A percentile compares a stretch with the other conserved stretches of the same genome.
These are phyloP conservation scores for Cutaneotrichosporon dermatis DNA, from an alignment of 1,284 basidiomycete genomes.

Conservation along the genomic window DNA sequence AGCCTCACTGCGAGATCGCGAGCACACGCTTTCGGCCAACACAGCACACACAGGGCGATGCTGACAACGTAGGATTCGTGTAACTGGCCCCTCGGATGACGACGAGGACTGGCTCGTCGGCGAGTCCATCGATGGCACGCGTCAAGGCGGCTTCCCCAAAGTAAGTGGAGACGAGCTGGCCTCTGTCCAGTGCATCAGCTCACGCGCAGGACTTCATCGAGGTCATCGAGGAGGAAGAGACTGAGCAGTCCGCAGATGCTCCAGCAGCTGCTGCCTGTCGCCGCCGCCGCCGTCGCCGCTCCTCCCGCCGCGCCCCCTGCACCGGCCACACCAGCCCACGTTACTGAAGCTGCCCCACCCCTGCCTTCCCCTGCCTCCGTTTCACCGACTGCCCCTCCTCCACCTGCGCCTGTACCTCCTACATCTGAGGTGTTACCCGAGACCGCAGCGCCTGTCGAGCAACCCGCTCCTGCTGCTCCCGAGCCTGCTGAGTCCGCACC, in stretches of 20 bases:
- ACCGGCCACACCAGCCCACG: too few species aligned
- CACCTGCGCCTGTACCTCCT: not conserved
- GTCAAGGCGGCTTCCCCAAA: slow-evolving; percentile 46
- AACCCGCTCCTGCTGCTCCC: not conserved
- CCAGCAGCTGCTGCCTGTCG: not conserved
- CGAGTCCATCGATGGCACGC: slow-evolving; percentile 43
- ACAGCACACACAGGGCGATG: too few species aligned
- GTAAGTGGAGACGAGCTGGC: slow-evolving; percentile 18
- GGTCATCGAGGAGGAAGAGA: slow-evolving; percentile 19
- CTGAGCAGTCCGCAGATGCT: not conserved
- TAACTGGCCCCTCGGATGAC: slow-evolving; percentile 47
- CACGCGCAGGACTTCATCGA: slow-evolving; percentile 39
- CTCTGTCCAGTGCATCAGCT: not conserved
- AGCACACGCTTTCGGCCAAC: too few species aligned
- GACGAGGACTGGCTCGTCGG: slow-evolving; percentile 50
- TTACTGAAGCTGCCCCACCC: too few species aligned
- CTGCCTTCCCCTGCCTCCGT: not conserved
- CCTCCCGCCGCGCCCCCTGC: not conserved
- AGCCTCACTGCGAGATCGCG: too few species aligned
- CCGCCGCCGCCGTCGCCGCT: not conserved
- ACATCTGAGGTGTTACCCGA: not conserved
- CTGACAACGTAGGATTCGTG: slow-evolving; percentile 38
- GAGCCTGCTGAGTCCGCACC: not conserved
- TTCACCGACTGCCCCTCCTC: not conserved
- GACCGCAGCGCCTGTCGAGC: not conserved